phyloP scores from a whole-genome alignment of 257 asterid species.

The Solanum clarkiae region DNA sequence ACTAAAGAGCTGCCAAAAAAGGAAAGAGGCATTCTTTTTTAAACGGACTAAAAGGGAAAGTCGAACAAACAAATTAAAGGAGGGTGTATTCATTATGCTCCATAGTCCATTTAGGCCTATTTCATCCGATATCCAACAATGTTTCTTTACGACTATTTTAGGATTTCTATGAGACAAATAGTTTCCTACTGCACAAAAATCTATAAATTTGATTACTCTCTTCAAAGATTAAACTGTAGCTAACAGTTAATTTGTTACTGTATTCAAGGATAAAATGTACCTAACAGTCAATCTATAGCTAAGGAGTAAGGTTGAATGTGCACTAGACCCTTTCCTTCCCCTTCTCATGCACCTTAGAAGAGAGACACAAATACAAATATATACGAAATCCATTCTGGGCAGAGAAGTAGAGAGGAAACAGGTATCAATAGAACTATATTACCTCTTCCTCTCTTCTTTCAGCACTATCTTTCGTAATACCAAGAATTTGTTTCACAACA shows the following conservation, averaged over 20 bases:
- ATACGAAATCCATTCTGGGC: not conserved
- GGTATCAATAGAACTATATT: not conserved
- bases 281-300: not conserved
- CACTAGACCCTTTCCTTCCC: not conserved
- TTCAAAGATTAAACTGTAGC: not conserved
- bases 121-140: not conserved
- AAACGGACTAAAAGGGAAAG: not conserved
- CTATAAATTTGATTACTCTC: not conserved
- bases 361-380: not conserved
- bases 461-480: conserved; percentile 56
- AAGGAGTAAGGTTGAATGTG: not conserved
- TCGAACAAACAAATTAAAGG: not conserved
- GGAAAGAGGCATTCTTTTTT: not conserved
- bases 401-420: not conserved
- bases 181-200: not conserved
- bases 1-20: not conserved
- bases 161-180: not conserved
- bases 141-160: not conserved
- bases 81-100: not conserved
- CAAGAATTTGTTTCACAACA: conserved; percentile 55
- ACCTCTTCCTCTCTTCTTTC: conserved; percentile 69
- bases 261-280: not conserved
- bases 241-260: not conserved
- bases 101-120: not conserved
- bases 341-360: not conserved